Evolutionary conservation across 495 filamentous ascomycete genomes (phyloP), one percentile per base, ranked within the genome.

Genomic region (Podospora appendiculata): DNA sequence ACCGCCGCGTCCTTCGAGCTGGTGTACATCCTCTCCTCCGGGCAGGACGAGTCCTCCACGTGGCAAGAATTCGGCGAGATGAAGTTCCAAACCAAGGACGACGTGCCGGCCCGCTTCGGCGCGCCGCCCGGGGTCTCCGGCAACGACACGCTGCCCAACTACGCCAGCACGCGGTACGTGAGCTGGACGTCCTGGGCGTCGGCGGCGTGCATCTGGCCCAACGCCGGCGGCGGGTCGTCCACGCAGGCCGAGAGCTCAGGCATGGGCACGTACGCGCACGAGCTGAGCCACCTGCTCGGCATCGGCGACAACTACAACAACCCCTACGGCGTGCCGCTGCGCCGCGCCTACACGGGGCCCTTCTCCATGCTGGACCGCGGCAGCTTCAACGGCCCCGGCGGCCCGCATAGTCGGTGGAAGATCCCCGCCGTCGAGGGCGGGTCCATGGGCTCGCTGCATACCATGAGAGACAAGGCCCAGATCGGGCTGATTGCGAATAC

Each of bases 61-160:
- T 45, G 43, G 43, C 43, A 45, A 18, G 43, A 45, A 45, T 45
- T 45, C 25, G 43, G 43, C 43, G 43, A 45, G 43, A 45, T 45
- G 43, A 45, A 45, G 43, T 45, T 45, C 25, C 18, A 25, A 10
- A 33, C 18, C 11, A n/a, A n/a, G 6, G 18, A 45, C 9, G 18
- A 45, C 18, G 43, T 45, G 10, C 17, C 43, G 3, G 7, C 2
- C 10, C 11, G 6, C 25, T 45, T 45, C 32, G 43, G 43, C 17
- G 9, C 43, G 4, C 43, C 43, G 3, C 32, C 32, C 32, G 43
- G 43, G 2, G 9, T 18, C 1, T 18, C 43, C 1, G 43, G 18
- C 17, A 45, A 45, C 19, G 17, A 13, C 43, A 32, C 43, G 13
- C 43, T 45, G 18, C 25, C 43, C 13, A 45, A 45, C 43, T 45